Conservation (phyloP, 805 yeast genomes). For the Spathaspora boniae region DNA sequence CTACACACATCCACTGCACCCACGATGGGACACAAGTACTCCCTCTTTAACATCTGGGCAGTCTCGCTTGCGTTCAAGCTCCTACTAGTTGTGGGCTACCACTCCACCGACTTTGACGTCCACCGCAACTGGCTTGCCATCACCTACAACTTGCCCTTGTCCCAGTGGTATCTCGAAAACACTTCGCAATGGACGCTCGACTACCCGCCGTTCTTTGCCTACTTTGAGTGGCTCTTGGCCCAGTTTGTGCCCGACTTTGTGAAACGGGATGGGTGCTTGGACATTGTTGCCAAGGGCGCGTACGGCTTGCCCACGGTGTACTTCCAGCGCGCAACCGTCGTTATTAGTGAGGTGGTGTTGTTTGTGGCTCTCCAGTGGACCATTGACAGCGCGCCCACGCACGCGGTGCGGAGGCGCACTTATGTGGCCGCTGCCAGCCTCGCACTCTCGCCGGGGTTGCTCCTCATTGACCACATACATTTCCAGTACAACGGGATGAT, state of each 20-base stretch:
- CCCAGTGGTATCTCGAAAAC: slow-evolving; percentile 77
- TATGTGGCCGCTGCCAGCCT: slow-evolving; percentile 80
- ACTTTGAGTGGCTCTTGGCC: slow-evolving; percentile 81
- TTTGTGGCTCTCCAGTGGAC: slow-evolving; percentile 70
- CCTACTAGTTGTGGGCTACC: slow-evolving; percentile 58
- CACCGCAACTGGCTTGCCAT: slow-evolving; percentile 97
- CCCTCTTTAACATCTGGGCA: slow-evolving; percentile 35
- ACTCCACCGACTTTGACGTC: slow-evolving; percentile 95
- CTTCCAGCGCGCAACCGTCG: slow-evolving; percentile 81
- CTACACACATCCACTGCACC: not conserved
- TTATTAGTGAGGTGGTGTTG: slow-evolving; percentile 68
- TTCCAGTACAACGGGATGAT: slow-evolving; percentile 96
- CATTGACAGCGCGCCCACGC: slow-evolving; percentile 44
- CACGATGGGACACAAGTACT: slow-evolving; percentile 12
- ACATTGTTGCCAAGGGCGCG: slow-evolving; percentile 57
- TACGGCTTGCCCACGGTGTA: slow-evolving; percentile 78
- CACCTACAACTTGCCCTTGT: slow-evolving; percentile 69
- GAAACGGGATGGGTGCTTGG: slow-evolving; percentile 71
- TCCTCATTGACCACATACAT: slow-evolving; percentile 91
- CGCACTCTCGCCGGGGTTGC: slow-evolving; percentile 82
- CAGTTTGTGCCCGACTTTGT: slow-evolving; percentile 66
- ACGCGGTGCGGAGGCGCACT: slow-evolving; percentile 42
- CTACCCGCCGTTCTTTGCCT: slow-evolving; percentile 97
- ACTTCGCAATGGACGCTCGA: slow-evolving; percentile 91
- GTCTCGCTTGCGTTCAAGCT: slow-evolving; percentile 32